These are phyloP conservation scores for Cucurbita pepo DNA, from an alignment of 306 rosid species.

Conservation along the genomic window DNA sequence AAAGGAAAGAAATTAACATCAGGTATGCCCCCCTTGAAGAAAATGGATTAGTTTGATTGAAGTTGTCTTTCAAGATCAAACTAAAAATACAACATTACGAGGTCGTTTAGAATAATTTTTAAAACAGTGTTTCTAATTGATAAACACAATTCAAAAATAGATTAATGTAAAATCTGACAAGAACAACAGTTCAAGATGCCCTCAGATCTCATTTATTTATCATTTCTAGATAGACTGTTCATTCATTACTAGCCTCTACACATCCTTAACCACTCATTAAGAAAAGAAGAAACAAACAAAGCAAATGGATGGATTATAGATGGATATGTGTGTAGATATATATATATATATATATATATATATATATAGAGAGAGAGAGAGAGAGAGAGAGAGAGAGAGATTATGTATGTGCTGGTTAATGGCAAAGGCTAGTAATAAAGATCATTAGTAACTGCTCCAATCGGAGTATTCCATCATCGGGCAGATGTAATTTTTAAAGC, in stretches of 20 bases:
- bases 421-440: slow-evolving; percentile 2
- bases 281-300: not conserved
- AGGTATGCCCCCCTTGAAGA: not conserved
- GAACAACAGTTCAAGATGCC: not conserved
- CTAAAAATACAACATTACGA: not conserved
- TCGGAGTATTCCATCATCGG: slow-evolving; percentile 1
- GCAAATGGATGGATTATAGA: not conserved
- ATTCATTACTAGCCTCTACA: slow-evolving; percentile 4
- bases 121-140: not conserved
- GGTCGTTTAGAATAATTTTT: not conserved
- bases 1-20: too few species aligned
- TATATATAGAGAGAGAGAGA: not conserved
- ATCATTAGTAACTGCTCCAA: not conserved
- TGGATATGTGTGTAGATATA: not conserved
- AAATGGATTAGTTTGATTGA: not conserved
- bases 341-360: not conserved
- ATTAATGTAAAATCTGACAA: not conserved
- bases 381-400: not conserved
- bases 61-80: not conserved
- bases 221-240: not conserved
- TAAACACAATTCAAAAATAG: not conserved
- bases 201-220: not conserved
- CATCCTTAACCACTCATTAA: not conserved
- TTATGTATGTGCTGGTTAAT: not conserved
- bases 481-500: not conserved